These are phyloP conservation scores for Nakazawaea siamensis DNA, from an alignment of 805 yeast genomes.

Conservation along the genomic window DNA sequence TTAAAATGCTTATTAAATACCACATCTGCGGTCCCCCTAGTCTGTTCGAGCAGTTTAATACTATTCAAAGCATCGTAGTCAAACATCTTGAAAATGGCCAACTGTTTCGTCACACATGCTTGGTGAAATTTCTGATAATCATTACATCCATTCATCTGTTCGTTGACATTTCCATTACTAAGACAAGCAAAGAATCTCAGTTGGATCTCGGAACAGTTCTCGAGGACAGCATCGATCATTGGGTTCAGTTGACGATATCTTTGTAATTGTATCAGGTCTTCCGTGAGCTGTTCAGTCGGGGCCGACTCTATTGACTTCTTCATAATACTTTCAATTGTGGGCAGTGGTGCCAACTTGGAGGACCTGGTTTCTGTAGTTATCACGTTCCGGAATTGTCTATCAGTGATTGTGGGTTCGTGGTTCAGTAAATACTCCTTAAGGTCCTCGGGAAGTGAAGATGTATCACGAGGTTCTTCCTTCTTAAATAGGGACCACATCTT, in stretches of 20 bases:
- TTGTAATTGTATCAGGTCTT: conserved; percentile 15
- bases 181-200: conserved; percentile 19
- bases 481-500: conserved; percentile 7
- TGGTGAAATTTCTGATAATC: conserved; percentile 20
- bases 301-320: not conserved
- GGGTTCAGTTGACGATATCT: conserved; percentile 20
- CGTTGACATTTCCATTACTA: conserved; percentile 4
- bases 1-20: conserved; percentile 20
- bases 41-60: conserved; percentile 21
- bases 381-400: conserved; percentile 3
- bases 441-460: conserved; percentile 2
- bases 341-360: conserved; percentile 6
- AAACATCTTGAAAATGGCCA: conserved; percentile 21
- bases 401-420: conserved; percentile 5
- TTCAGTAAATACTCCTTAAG: not conserved
- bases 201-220: conserved; percentile 27
- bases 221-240: conserved; percentile 19
- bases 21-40: conserved; percentile 20
- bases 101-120: conserved; percentile 23
- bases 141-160: conserved; percentile 12
- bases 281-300: conserved; percentile 12
- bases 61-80: conserved; percentile 21
- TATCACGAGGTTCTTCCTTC: not conserved
- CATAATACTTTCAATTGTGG: not conserved
- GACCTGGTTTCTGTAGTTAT: not conserved